phyloP scores from a whole-genome alignment of 1,284 basidiomycete species.

The Coriolopsis trogii region DNA sequence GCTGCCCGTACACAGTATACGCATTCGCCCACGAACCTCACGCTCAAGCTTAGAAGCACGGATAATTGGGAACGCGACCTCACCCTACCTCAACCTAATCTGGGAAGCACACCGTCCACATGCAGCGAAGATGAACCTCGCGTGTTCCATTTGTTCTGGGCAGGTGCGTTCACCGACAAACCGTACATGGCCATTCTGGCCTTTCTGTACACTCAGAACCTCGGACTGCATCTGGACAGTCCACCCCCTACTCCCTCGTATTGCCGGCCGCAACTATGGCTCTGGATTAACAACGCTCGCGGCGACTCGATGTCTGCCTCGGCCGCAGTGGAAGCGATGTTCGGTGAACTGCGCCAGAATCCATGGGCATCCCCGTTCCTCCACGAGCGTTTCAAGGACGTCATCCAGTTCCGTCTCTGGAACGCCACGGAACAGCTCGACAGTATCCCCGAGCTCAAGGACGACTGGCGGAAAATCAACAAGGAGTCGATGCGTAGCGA shows the following conservation, averaged over 20 bases:
- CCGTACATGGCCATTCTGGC: conserved; percentile 77
- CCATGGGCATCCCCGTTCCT: conserved; percentile 73
- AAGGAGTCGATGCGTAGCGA: conserved; percentile 63
- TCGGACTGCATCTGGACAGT: conserved; percentile 57
- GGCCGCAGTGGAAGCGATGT: conserved; percentile 59
- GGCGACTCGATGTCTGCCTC: conserved; percentile 57
- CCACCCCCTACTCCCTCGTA: conserved; percentile 38
- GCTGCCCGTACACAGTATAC: conserved; percentile 23
- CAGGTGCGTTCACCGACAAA: conserved; percentile 79
- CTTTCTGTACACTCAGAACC: conserved; percentile 77
- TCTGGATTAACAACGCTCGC: conserved; percentile 75
- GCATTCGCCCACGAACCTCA: neutral
- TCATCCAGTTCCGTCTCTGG: conserved; percentile 74
- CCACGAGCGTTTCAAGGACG: conserved; percentile 64
- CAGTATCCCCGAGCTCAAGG: conserved; percentile 58
- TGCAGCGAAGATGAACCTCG: conserved; percentile 71
- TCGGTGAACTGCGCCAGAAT: conserved; percentile 55
- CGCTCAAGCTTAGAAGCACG: conserved; percentile 2
- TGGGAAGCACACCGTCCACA: conserved; percentile 38
- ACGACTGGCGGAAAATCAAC: conserved; percentile 57
- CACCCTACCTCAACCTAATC: conserved; percentile 39
- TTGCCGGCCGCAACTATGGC: conserved; percentile 74
- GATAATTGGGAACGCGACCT: conserved; percentile 46
- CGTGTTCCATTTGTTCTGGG: conserved; percentile 84
- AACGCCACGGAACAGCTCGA: conserved; percentile 76